These are phyloP conservation scores for Uronychia setigera DNA, from an alignment of 73 alveolate genomes.

Conservation along the genomic window DNA sequence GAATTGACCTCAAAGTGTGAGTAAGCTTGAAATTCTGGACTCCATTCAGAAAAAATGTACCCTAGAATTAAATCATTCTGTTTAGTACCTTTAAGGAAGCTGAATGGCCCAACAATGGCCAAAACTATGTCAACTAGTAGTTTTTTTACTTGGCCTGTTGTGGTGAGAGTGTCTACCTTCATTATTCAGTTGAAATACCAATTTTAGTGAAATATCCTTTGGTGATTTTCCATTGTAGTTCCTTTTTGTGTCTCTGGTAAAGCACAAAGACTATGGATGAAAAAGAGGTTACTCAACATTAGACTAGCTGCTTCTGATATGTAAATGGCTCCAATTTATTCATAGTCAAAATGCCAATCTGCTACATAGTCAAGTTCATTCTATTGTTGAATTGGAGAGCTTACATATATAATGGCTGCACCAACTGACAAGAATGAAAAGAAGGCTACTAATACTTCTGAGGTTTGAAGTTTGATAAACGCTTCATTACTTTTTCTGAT, in stretches of 20 bases:
- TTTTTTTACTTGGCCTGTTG: not conserved
- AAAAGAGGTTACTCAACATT: not conserved
- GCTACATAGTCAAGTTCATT: not conserved
- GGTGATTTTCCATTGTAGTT: not conserved
- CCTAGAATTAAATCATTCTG: not conserved
- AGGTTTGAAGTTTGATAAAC: constrained; percentile 24
- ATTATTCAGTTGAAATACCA: no score
- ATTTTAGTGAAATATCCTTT: not conserved
- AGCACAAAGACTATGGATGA: no score
- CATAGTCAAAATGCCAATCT: not conserved
- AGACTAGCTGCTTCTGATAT: not conserved
- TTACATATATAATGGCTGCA: not conserved
- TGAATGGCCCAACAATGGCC: not conserved
- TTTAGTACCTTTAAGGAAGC: not conserved
- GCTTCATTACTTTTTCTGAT: constrained; percentile 38
- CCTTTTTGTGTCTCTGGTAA: not conserved
- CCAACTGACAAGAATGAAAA: not conserved
- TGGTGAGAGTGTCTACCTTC: not conserved
- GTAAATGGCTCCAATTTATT: no score
- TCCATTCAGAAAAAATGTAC: not conserved
- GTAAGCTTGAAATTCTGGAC: not conserved
- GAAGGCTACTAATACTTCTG: constrained; percentile 5
- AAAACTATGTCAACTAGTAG: not conserved
- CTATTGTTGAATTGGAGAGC: not conserved
- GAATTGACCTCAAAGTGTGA: not conserved